Conservation (phyloP, 345 rosid species). For the Acer saccharum region DNA sequence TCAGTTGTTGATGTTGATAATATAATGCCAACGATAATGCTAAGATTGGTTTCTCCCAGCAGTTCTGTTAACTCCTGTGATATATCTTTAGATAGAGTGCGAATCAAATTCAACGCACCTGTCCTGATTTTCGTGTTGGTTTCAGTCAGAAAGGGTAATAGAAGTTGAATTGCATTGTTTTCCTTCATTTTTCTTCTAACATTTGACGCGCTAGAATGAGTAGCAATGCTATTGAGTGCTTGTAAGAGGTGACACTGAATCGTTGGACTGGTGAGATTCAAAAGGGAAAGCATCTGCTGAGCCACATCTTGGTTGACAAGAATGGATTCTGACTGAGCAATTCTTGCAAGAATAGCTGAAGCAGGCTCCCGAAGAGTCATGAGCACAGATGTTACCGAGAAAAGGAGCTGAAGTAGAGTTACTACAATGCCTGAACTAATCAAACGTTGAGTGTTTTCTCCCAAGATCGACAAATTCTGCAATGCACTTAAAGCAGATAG, state of each 20-base stretch:
- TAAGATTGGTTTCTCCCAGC: constrained; percentile 47
- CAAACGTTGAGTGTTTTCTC: constrained; percentile 50
- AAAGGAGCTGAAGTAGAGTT: constrained; percentile 66
- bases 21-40: constrained; percentile 38
- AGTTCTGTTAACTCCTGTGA: constrained; percentile 53
- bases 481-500: constrained; percentile 62
- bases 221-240: constrained; percentile 61
- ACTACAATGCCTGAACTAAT: constrained; percentile 52
- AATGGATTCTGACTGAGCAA: constrained; percentile 59
- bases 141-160: constrained; percentile 62
- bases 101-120: constrained; percentile 53
- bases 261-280: constrained; percentile 59
- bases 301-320: constrained; percentile 64
- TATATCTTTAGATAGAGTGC: constrained; percentile 51
- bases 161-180: constrained; percentile 62
- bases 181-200: constrained; percentile 66
- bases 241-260: constrained; percentile 60
- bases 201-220: constrained; percentile 52
- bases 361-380: constrained; percentile 84
- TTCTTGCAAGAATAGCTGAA: constrained; percentile 64
- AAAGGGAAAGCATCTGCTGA: constrained; percentile 74
- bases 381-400: constrained; percentile 80
- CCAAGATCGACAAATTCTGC: constrained; percentile 50
- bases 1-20: constrained; percentile 35
- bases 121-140: constrained; percentile 44